Evolutionary conservation across 2,329 filamentous ascomycete genomes (phyloP), one percentile per base, ranked within the genome.

Genomic region (Thielaviopsis cerberus): DNA sequence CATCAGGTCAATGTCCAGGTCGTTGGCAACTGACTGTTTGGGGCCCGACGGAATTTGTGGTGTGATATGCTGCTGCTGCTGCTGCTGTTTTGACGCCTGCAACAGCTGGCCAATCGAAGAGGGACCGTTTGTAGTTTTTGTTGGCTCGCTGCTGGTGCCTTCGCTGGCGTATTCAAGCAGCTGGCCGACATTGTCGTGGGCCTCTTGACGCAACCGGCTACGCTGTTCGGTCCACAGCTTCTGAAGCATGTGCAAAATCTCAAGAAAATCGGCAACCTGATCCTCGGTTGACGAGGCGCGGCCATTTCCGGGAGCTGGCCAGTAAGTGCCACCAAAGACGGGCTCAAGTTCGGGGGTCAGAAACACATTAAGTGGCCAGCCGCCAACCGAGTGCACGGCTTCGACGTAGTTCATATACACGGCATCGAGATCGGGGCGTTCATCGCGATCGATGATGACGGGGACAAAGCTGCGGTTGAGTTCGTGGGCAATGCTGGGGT

Each of bases 331-430:
- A 41, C 92, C 92, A 70, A 96, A 97, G 10, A 98, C 86, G 0
- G 92, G 92, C 66, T 95, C 85, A 25, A 97, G 77, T 64, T 94
- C 84, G 0, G 92, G 89, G 0, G 92, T 98, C 27, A 97, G 77
- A 68, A 98, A 97, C n/a, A 95, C 83, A 66, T 96, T 97, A 61
- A 97, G 73, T 0, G 92, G 92, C 90, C 92, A 97, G 45, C 92
- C 92, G 10, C 89, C 91, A 1, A 81, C 84, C 22, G 86, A 89
- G 60, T 86, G 94, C 11, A 92, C 91, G 1, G 91, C 91, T 68
- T 96, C 89, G 48, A 95, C 85, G 69, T 95, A 98, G 72, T 95
- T 95, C 88, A 96, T 96, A 69, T 97, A 97, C 63, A 97, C 90
- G 62, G 86, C 83, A 67, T 98, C 92, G 63, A 97, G 82, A 67